Base-by-base conservation (phyloP, 345 rosid species). In the Salix viminalis region DNA sequence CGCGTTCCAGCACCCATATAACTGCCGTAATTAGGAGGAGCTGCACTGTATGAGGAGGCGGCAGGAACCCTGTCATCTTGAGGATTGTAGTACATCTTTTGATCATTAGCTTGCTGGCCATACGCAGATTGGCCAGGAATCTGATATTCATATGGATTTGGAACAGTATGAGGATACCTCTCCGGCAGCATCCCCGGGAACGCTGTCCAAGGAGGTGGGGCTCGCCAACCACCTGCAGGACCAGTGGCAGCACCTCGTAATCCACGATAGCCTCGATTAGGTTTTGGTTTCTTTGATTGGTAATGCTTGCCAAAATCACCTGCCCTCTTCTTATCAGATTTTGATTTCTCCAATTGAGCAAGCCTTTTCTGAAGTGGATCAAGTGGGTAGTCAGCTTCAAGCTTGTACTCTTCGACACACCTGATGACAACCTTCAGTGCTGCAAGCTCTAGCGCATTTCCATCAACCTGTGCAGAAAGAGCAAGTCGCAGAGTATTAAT, bases 351-450 rank as follows among this genome's bases (percentile, higher is more conserved):
- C 67, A 90, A 78, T 65, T 88, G 91, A 71, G 79, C 81, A 39
- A 88, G 79, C 80, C 91, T 85, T 85, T 75, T 85, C 79, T 81
- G 80, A 67, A 90, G 91, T 70, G 93, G 88, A 62, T 86, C 89
- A 2, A 88, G 86, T 10, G 85, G 86, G 80, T 90, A 90, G 65
- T 82, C 82, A 24, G 84, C 86, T 82, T 88, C 90, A 65, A 90
- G 90, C 74, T 85, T 79, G 80, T 79, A 85, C 72, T 84, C 89
- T 75, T 81, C 80, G 67, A 88, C 86, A 48, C 89, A 88, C 76
- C 72, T 78, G 54, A 86, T 85, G 28, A 90, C 85, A 64, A 86
- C 86, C 77, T 79, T 88, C 64, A 88, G 69, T 30, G 91, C 91
- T 7, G 82, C 84, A 23, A 90, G 86, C 79, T 90, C 93, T 76